Evolutionary conservation across 2,329 filamentous ascomycete genomes (phyloP), one percentile per base, ranked within the genome.

Genomic region (Beauveria medogensis): DNA sequence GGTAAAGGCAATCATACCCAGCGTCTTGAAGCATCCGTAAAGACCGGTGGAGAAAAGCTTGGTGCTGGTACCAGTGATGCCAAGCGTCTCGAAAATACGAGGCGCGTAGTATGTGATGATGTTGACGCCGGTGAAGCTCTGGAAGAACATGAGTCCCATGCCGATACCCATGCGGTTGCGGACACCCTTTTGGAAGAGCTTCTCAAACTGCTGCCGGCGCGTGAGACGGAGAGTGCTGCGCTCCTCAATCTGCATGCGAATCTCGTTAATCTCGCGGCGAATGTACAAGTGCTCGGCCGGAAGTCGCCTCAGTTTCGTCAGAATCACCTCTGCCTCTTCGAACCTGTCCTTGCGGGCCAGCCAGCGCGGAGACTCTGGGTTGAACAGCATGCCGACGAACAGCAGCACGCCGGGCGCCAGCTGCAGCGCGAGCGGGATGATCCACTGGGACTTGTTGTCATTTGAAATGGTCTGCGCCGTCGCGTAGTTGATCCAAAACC

Each of bases 41-140:
- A 78, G 72, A 0, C 75, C 75, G 1, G 75, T 77, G 1, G 70
- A 71, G 63, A 75, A 73, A 22, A 75, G 69, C 60, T 69, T 70
- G 7, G 68, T 63, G 0, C 68, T 67, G 10, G 71, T 74, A 0
- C 73, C 72, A 0, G 67, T 51, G 20, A 74, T 69, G 1, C 73
- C 76, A 5, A 75, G 70, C 14, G 68, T 74, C 64, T 72, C 69
- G 55, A 78, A 72, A 34, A 77, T 71, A 20, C 69, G 68, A 3
- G 69, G 68, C 2, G 69, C 66, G 65, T 85, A 87, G 70, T 86
- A 86, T 3, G 81, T 82, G 56, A 87, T 85, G 37, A 86, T 82
- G 68, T 86, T 82, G 64, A 81, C 80, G 51, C 83, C 71, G 0
- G 70, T 72, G 51, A 72, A 69, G 34, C 69, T 69, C 64, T 74